Conservation (phyloP, 352 stramenopile genomes). For the Saprolegnia diclina region DNA sequence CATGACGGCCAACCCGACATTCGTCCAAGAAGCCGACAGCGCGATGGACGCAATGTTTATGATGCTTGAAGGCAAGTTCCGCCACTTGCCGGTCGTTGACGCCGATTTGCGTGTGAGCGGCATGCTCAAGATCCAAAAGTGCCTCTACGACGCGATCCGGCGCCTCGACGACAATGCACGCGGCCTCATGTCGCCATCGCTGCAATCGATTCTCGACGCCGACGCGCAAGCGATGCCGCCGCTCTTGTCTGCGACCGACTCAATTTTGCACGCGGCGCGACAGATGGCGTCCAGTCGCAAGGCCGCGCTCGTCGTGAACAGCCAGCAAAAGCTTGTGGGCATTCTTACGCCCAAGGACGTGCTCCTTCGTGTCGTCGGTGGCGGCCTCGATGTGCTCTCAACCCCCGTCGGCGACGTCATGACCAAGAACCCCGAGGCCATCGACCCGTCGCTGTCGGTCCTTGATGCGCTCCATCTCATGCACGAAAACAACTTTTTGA, state of each 20-base stretch:
- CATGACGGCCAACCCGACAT: slow-evolving; percentile 85
- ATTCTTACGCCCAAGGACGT: slow-evolving; percentile 98
- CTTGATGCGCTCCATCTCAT: slow-evolving; percentile 97
- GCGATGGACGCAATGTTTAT: slow-evolving; percentile 89
- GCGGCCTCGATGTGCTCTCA: slow-evolving; percentile 82
- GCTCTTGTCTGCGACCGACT: slow-evolving; percentile 66
- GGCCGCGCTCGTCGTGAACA: slow-evolving; percentile 75
- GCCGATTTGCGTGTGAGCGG: slow-evolving; percentile 87
- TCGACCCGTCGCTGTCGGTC: slow-evolving; percentile 88
- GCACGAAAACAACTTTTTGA: slow-evolving; percentile 97
- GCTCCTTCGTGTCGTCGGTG: slow-evolving; percentile 91
- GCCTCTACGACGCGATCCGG: slow-evolving; percentile 96
- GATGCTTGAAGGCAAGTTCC: slow-evolving; percentile 91
- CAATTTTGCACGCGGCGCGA: slow-evolving; percentile 78
- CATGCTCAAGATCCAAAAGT: slow-evolving; percentile 98
- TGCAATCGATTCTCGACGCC: slow-evolving; percentile 69
- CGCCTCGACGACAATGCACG: slow-evolving; percentile 90
- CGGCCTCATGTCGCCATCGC: slow-evolving; percentile 62
- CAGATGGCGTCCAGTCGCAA: slow-evolving; percentile 82
- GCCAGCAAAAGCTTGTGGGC: slow-evolving; percentile 84
- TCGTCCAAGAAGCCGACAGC: slow-evolving; percentile 83
- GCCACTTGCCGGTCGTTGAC: slow-evolving; percentile 94
- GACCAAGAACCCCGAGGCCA: slow-evolving; percentile 94
- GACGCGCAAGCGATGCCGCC: slow-evolving; percentile 61
- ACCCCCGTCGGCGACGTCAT: slow-evolving; percentile 93